Percentiles rank a stretch among this genome's conserved stretches.
Evolutionary conservation across 2,329 filamentous ascomycete species (phyloP).

Genomic region (Huntiella bhutanensis): DNA sequence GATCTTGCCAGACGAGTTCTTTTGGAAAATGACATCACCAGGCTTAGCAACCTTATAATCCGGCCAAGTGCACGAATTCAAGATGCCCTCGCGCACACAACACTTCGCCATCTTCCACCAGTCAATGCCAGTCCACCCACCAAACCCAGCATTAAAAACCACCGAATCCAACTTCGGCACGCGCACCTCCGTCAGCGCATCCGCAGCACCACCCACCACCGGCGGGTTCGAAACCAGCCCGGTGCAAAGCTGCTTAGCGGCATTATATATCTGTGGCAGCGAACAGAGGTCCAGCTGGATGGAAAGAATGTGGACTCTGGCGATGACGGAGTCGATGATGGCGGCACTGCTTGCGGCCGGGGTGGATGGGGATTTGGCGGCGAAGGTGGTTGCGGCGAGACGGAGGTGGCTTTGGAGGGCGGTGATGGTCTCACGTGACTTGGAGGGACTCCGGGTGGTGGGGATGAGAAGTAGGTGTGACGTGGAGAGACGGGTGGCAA

Average conservation of each 20-base stretch:
- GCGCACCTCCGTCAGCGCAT: constrained; percentile 24
- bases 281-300: constrained; percentile 42
- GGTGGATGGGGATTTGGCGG: constrained; percentile 29
- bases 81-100: constrained; percentile 38
- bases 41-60: constrained; percentile 48
- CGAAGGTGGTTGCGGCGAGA: constrained; percentile 25
- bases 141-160: constrained; percentile 75
- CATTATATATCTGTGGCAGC: constrained; percentile 29
- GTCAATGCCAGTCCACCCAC: constrained; percentile 65
- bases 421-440: constrained; percentile 53
- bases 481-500: constrained; percentile 43
- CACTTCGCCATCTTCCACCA: constrained; percentile 16
- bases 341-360: constrained; percentile 37
- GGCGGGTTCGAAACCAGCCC: constrained; percentile 28
- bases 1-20: not conserved
- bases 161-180: constrained; percentile 60
- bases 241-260: constrained; percentile 27
- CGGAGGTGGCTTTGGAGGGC: constrained; percentile 45
- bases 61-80: constrained; percentile 58
- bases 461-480: constrained; percentile 62
- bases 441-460: constrained; percentile 58
- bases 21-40: constrained; percentile 16
- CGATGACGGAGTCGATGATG: constrained; percentile 21
- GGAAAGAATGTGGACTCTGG: constrained; percentile 38
- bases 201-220: constrained; percentile 17